These are phyloP conservation scores for Taiozyma onychis DNA, from an alignment of 1,139 yeast species.

Conservation along the genomic window DNA sequence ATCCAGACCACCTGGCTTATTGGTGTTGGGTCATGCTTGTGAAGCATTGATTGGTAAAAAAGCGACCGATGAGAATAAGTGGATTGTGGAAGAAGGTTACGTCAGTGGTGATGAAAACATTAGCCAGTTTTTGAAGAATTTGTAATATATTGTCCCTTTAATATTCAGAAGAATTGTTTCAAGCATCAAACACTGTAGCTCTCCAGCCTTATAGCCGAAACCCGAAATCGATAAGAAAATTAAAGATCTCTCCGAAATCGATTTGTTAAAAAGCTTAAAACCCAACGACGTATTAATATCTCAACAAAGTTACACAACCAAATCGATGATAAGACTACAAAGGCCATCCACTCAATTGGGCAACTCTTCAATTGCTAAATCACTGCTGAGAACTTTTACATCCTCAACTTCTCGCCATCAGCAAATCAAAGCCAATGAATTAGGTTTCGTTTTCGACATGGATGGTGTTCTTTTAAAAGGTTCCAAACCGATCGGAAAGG, in stretches of 20 bases:
- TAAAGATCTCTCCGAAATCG: not conserved
- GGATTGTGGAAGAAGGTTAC: slow-evolving; percentile 61
- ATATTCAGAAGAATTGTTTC: not conserved
- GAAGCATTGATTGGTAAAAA: slow-evolving; percentile 40
- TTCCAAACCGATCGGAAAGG: slow-evolving; percentile 59
- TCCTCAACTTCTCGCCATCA: not conserved
- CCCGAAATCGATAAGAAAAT: not conserved
- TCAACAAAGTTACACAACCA: no score
- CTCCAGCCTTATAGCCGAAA: no score
- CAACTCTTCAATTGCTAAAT: not conserved
- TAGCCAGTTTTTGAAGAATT: slow-evolving; percentile 4
- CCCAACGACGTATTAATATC: no score
- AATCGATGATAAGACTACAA: not conserved
- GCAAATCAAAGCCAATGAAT: slow-evolving; percentile 17
- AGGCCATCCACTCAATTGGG: not conserved
- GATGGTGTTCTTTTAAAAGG: slow-evolving; percentile 95
- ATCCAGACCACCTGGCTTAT: slow-evolving; percentile 88
- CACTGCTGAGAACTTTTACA: not conserved
- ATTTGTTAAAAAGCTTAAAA: no score
- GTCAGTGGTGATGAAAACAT: slow-evolving; percentile 17
- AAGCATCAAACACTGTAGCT: not conserved
- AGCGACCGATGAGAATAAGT: slow-evolving; percentile 27
- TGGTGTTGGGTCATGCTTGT: slow-evolving; percentile 81
- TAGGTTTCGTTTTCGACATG: slow-evolving; percentile 41
- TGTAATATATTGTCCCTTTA: not conserved